A percentile compares a stretch with the other conserved stretches of the same genome.
Evolutionary conservation across 352 stramenopile species (phyloP).

Genomic region (Phytophthora nicotianae): DNA sequence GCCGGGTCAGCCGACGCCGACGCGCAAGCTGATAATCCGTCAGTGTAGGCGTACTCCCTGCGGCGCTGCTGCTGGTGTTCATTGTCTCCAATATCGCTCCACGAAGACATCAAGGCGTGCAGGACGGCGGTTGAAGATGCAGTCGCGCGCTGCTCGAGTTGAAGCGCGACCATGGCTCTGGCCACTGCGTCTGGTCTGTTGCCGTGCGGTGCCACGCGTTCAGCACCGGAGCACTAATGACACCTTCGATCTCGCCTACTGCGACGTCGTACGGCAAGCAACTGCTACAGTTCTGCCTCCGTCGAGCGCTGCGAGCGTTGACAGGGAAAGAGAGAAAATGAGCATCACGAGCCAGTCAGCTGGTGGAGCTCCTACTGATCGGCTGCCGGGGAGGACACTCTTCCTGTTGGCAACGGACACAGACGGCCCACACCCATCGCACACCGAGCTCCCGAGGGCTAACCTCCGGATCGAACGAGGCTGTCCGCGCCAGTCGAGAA

Average conservation of each 20-base stretch:
- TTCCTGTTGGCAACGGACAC: slow-evolving; percentile 14
- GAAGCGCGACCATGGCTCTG: slow-evolving; percentile 32
- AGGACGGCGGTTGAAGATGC: slow-evolving; percentile 10
- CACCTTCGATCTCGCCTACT: slow-evolving; percentile 1
- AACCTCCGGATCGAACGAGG: slow-evolving; percentile 25
- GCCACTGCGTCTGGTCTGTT: slow-evolving; percentile 26
- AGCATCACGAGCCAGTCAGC: slow-evolving; percentile 44
- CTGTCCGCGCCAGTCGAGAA: slow-evolving; percentile 24
- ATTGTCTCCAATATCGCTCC: not conserved
- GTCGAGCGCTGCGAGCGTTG: slow-evolving; percentile 22
- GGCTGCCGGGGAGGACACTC: slow-evolving; percentile 33
- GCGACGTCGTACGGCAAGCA: slow-evolving; percentile 2
- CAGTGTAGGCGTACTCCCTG: not conserved
- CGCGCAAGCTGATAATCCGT: not conserved
- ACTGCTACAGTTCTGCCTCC: not conserved
- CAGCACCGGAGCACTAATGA: slow-evolving; percentile 19
- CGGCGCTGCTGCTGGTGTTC: slow-evolving; percentile 3
- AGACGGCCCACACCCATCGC: slow-evolving; percentile 1
- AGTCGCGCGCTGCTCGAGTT: slow-evolving; percentile 18
- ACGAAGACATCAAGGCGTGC: not conserved
- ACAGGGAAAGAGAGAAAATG: slow-evolving; percentile 45
- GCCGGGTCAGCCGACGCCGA: slow-evolving; percentile 1
- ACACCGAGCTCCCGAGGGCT: slow-evolving; percentile 12
- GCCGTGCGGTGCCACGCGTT: slow-evolving; percentile 15
- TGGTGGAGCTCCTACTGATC: slow-evolving; percentile 41